Conservation (phyloP, 345 rosid genomes). For the Eucalyptus erythrocorys region DNA sequence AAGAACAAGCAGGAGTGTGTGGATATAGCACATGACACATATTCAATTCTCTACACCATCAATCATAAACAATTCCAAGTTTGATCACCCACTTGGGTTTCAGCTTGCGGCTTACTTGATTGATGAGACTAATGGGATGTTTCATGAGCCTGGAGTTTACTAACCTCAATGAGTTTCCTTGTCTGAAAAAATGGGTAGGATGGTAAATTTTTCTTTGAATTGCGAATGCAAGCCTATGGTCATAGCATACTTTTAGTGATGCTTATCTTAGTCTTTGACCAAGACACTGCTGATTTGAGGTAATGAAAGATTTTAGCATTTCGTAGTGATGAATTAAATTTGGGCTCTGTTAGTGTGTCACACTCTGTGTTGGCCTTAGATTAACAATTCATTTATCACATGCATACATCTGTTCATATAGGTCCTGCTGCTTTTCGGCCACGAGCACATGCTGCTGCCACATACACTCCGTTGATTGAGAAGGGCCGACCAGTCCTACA, state of each 20-base stretch:
- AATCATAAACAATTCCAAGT: neutral
- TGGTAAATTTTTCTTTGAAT: neutral
- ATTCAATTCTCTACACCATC: neutral
- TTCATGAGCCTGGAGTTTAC: neutral
- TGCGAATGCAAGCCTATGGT: neutral
- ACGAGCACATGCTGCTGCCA: constrained; percentile 47
- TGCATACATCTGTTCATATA: constrained; percentile 12
- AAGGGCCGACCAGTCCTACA: constrained; percentile 97
- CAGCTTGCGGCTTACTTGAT: neutral
- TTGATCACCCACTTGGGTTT: neutral
- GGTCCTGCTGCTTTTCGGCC: constrained; percentile 99
- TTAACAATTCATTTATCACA: neutral
- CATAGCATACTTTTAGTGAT: neutral
- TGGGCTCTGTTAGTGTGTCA: neutral
- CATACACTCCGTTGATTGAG: constrained; percentile 65
- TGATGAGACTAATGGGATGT: neutral
- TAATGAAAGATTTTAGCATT: neutral
- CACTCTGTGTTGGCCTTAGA: neutral
- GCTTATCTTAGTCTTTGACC: neutral
- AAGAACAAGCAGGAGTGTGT: neutral
- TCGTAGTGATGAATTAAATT: neutral
- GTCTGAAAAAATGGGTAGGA: neutral
- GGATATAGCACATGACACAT: neutral
- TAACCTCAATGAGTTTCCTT: neutral
- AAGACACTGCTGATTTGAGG: neutral